These are phyloP conservation scores for Trichoderma aggressivum DNA, from an alignment of 2,329 filamentous ascomycete species.

Conservation along the genomic window DNA sequence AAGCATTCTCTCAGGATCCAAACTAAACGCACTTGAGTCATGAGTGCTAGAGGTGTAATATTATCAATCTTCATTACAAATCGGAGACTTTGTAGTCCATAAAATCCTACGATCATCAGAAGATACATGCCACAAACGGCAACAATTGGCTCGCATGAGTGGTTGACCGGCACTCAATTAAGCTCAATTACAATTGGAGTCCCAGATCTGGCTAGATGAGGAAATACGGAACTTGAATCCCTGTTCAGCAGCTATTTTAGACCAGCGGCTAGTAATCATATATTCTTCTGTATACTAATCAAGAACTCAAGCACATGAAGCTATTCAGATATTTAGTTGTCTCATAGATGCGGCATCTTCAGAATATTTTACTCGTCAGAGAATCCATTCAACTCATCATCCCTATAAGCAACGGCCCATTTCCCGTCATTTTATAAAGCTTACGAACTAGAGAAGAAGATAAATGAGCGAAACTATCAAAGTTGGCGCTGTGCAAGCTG, in stretches of 20 bases:
- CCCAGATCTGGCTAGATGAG: background rate
- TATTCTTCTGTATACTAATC: background rate
- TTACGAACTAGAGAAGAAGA: rapidly evolving
- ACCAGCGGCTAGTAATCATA: background rate
- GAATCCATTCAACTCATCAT: background rate
- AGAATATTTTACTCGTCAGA: background rate
- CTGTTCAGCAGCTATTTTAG: background rate
- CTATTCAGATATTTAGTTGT: background rate
- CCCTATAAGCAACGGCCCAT: too few species aligned
- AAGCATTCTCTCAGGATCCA: background rate
- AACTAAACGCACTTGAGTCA: background rate
- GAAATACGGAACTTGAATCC: background rate
- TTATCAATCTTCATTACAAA: background rate
- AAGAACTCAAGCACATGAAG: background rate
- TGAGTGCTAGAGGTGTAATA: background rate
- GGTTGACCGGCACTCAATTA: background rate
- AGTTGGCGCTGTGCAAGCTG: constrained; percentile 54
- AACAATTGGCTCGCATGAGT: background rate
- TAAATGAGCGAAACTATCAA: constrained; percentile 21
- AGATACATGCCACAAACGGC: background rate
- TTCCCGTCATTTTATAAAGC: background rate
- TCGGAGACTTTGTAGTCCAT: background rate
- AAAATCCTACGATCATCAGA: background rate
- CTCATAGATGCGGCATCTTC: background rate
- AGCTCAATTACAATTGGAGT: background rate